Base-by-base conservation (phyloP, 2,329 filamentous ascomycete species). In the Microcyclospora tardicrescens region DNA sequence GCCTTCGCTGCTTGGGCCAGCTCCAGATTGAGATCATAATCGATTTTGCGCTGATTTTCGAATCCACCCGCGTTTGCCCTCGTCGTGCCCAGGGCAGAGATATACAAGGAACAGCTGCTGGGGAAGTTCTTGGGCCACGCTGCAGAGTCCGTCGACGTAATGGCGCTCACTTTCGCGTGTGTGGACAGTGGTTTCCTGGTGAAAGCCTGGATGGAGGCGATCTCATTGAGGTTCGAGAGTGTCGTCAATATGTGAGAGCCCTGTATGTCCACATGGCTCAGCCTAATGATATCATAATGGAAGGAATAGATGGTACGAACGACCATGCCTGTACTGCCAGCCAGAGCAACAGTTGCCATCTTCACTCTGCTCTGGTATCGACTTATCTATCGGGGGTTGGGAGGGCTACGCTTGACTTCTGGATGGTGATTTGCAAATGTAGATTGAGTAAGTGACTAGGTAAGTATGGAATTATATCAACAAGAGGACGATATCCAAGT, bases 1-100 rank as follows among this genome's bases (percentile, higher is more conserved):
- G 71, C 72, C 55, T 80, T 84, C 33, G 87, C 84, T 0, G 81
- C 77, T 43, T 73, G 71, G 3, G 84, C 86, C 16, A 93, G 69
- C 47, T 80, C 78, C 35, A 93, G 61, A 61, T 93, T 93, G 33
- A 94, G 68, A 55, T 91, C 85, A 56, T 86, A 75, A 64, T 95
- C 89, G 47, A 95, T 83, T 56, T 83, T 82, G 65, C 84, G 81
- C 63, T 95, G 89, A 44, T 79, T 77, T 19, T 77, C 79, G 47
- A 93, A 64, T 41, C 81, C 70, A 44, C 87, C 87, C 0, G 85
- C 86, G 10, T 71, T 69, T 0, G 68, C 80, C 35, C 77, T 75
- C 0, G 87, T 95, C 2, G 85, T 94, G 41, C 80, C 89, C 1
- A 95, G 71, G 1, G 75, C 75, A 2, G 82, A 86, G 63, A 89